Evolutionary conservation across 306 rosid species (phyloP).

Genomic region (Cicer pinnatifidum): DNA sequence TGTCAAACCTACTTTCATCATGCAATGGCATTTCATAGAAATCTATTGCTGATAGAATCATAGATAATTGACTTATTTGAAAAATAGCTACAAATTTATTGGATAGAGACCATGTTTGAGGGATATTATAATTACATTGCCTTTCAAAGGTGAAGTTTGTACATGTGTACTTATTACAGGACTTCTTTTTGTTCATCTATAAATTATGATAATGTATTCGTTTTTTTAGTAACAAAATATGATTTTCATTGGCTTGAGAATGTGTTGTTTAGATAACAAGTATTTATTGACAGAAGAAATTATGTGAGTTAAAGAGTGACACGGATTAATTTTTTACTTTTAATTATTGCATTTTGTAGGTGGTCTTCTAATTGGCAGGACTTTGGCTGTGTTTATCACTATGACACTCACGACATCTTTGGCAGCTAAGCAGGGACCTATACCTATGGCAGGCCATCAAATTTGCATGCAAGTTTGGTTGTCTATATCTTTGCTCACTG

Average conservation of each 20-base stretch:
- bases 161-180: conserved; percentile 20
- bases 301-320: conserved; percentile 3
- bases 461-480: conserved; percentile 89
- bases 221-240: conserved; percentile 21
- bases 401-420: conserved; percentile 81
- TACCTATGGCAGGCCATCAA: conserved; percentile 93
- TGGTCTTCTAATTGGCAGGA: conserved; percentile 83
- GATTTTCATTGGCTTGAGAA: conserved; percentile 35
- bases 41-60: not conserved
- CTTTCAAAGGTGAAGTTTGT: conserved; percentile 2
- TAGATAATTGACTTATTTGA: not conserved
- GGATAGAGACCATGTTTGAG: conserved; percentile 2
- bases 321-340: conserved; percentile 39
- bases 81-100: conserved; percentile 3
- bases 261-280: conserved; percentile 25
- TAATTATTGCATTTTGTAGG: conserved; percentile 56
- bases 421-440: conserved; percentile 90
- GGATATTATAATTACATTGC: conserved; percentile 12
- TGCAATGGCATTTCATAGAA: not conserved
- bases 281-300: conserved; percentile 23
- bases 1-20: conserved; percentile 7
- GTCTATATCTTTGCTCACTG: conserved; percentile 87
- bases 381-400: conserved; percentile 78
- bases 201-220: conserved; percentile 5
- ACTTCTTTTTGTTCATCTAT: conserved; percentile 7